These are phyloP conservation scores for Crucibulum laeve DNA, from an alignment of 768 basidiomycete genomes.

Conservation along the genomic window DNA sequence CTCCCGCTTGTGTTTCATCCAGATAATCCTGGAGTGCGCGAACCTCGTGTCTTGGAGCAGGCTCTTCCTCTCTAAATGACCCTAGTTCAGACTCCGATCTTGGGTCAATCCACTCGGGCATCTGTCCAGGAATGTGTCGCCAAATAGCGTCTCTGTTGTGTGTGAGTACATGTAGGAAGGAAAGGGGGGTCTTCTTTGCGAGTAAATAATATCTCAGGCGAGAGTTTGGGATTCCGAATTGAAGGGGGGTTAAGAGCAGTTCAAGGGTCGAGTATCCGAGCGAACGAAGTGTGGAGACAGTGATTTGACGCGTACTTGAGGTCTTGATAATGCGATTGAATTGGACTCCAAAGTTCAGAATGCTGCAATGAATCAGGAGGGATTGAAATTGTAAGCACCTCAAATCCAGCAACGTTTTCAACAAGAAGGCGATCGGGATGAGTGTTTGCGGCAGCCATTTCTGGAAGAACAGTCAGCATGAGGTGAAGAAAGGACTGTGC, in stretches of 20 bases:
- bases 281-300: slow-evolving; percentile 46
- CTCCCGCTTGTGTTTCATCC: slow-evolving; percentile 20
- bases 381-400: slow-evolving; percentile 40
- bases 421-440: slow-evolving; percentile 62
- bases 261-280: slow-evolving; percentile 59
- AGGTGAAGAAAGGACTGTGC: slow-evolving; percentile 75
- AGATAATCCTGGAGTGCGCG: slow-evolving; percentile 34
- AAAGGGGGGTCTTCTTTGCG: slow-evolving; percentile 45
- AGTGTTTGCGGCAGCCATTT: slow-evolving; percentile 34
- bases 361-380: slow-evolving; percentile 1
- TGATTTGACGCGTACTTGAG: slow-evolving; percentile 55
- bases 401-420: slow-evolving; percentile 83
- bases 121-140: slow-evolving; percentile 50
- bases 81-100: slow-evolving; percentile 14
- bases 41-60: slow-evolving; percentile 3
- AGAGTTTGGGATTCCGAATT: slow-evolving; percentile 81
- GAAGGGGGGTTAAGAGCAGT: slow-evolving; percentile 68
- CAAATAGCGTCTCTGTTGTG: slow-evolving; percentile 24
- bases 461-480: slow-evolving; percentile 57
- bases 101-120: slow-evolving; percentile 34
- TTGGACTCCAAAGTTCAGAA: slow-evolving; percentile 4
- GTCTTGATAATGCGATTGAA: slow-evolving; percentile 32
- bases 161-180: slow-evolving; percentile 24
- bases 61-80: neutral
- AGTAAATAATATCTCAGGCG: slow-evolving; percentile 78